A percentile compares a stretch with the other conserved stretches of the same genome.
Conservation (phyloP, 371 early-diverging fungal genomes). For the Mortierella sp. region DNA sequence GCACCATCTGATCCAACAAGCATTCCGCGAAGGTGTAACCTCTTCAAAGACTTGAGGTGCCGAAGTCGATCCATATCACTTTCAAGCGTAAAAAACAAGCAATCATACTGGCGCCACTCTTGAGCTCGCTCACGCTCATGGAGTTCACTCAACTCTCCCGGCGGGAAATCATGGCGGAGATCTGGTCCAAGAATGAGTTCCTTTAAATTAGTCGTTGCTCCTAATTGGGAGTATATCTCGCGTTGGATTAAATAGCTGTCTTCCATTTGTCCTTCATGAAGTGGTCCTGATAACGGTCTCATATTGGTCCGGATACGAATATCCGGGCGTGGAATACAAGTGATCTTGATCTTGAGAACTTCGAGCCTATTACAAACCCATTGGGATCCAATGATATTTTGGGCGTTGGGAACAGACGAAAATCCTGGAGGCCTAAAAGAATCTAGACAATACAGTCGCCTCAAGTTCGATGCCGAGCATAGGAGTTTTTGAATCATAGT, state of each 20-base stretch:
- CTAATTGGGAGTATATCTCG: background rate
- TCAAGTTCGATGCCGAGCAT: slow-evolving; percentile 13
- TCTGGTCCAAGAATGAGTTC: background rate
- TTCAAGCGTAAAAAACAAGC: no score
- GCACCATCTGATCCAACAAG: background rate
- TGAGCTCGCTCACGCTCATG: no score
- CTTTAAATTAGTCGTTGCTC: no score
- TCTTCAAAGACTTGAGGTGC: slow-evolving; percentile 2
- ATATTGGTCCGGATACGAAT: background rate
- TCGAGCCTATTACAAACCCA: slow-evolving; percentile 9
- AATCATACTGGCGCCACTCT: no score
- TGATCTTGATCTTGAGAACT: background rate
- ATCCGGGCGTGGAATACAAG: slow-evolving; percentile 12
- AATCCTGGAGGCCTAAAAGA: no score
- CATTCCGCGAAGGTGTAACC: background rate
- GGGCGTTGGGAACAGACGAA: no score
- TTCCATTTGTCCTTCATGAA: slow-evolving; percentile 11
- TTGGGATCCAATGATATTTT: slow-evolving; percentile 5
- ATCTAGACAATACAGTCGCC: background rate
- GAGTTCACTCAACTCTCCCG: no score
- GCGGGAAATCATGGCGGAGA: no score
- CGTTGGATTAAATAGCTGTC: slow-evolving; percentile 4
- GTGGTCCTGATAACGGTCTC: slow-evolving; percentile 3
- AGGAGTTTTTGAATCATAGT: background rate
- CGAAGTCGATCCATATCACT: background rate